A percentile compares a stretch with the other conserved stretches of the same genome.
These are phyloP conservation scores for Nicotiana paniculata DNA, from an alignment of 257 asterid genomes.

Conservation along the genomic window DNA sequence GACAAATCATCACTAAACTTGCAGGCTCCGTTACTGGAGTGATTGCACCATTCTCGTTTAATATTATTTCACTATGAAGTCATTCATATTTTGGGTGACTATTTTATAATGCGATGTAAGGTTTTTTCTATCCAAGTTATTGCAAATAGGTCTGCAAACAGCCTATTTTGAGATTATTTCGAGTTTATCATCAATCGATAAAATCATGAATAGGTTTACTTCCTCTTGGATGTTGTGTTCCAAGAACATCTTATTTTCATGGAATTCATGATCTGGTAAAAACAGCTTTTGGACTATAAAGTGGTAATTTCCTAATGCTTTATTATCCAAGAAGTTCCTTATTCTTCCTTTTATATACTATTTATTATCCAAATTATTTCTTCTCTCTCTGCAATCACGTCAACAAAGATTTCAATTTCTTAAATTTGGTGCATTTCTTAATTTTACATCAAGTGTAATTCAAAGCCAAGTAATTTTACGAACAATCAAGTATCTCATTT, in stretches of 20 bases:
- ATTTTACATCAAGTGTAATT: background rate
- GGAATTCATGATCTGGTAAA: background rate
- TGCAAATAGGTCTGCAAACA: background rate
- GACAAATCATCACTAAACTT: background rate
- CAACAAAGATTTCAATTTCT: background rate
- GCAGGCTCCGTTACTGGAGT: background rate
- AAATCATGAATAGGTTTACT: background rate
- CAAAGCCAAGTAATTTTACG: background rate
- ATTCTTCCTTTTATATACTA: background rate
- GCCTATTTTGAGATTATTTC: background rate
- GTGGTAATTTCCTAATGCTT: background rate
- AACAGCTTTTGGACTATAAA: background rate
- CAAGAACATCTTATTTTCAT: background rate
- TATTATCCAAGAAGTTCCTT: background rate
- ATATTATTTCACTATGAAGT: background rate
- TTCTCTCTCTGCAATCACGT: background rate
- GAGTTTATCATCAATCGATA: background rate
- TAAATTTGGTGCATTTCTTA: conserved; percentile 5
- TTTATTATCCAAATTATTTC: background rate
- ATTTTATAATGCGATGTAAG: background rate
- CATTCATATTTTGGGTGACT: background rate
- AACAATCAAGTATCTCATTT: background rate
- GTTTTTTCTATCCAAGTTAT: background rate
- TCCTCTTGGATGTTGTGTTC: background rate
- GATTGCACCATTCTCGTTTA: background rate